Evolutionary conservation across 2,329 filamentous ascomycete species (phyloP).

Genomic region (Pleoardoris graminearum): DNA sequence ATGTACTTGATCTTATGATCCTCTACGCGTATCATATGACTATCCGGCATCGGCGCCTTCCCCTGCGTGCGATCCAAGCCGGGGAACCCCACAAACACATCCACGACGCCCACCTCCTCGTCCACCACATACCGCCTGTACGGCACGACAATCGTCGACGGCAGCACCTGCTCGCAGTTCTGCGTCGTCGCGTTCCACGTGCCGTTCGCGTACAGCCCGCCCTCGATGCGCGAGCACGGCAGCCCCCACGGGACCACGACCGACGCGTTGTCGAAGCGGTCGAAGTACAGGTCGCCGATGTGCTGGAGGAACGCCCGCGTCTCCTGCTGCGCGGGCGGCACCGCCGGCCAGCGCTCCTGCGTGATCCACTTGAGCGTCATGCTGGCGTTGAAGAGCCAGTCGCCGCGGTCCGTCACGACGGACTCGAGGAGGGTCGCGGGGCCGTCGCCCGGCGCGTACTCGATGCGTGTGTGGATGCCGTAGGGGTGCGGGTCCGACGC

Average conservation of each 20-base stretch:
- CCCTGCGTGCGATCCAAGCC: constrained; percentile 30
- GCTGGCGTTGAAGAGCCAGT: constrained; percentile 37
- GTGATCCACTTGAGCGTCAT: constrained; percentile 19
- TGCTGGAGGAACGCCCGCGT: constrained; percentile 22
- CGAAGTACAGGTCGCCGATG: constrained; percentile 31
- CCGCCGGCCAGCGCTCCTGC: constrained; percentile 23
- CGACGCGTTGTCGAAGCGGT: constrained; percentile 24
- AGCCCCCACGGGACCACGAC: constrained; percentile 28
- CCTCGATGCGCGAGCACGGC: constrained; percentile 31
- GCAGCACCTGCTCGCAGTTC: constrained; percentile 19
- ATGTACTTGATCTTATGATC: constrained; percentile 25
- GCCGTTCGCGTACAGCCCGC: constrained; percentile 23
- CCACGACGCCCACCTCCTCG: constrained; percentile 28
- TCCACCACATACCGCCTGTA: constrained; percentile 32
- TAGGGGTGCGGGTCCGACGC: constrained; percentile 24
- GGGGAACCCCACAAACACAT: constrained; percentile 30
- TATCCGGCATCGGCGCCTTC: constrained; percentile 26
- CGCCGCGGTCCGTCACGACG: constrained; percentile 30
- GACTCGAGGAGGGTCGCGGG: constrained; percentile 25
- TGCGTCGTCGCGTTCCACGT: constrained; percentile 19
- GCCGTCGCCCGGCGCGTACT: constrained; percentile 13
- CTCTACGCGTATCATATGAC: constrained; percentile 31
- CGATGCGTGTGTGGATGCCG: constrained; percentile 32
- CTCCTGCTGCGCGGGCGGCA: constrained; percentile 18
- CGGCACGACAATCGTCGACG: constrained; percentile 16